phyloP scores from a whole-genome alignment of 257 asterid species.

The Nicotiana otophora region DNA sequence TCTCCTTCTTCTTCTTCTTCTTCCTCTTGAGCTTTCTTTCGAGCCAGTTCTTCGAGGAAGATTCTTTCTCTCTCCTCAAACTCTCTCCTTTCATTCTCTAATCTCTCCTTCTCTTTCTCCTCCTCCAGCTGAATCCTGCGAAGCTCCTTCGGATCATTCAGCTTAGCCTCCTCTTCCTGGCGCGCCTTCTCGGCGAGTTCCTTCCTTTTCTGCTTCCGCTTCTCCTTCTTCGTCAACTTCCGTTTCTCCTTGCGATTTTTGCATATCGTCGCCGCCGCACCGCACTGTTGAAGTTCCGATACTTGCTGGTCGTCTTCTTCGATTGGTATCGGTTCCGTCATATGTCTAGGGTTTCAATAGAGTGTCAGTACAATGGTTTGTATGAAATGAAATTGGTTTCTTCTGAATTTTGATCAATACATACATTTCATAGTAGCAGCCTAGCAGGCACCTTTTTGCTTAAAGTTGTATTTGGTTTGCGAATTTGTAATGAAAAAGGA shows the following conservation, averaged over 20 bases:
- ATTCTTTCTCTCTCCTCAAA: slow-evolving; percentile 79
- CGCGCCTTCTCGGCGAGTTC: slow-evolving; percentile 72
- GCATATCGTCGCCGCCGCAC: slow-evolving; percentile 16
- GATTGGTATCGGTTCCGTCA: slow-evolving; percentile 20
- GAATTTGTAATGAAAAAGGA: background rate
- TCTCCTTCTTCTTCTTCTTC: slow-evolving; percentile 47
- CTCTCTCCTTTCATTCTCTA: slow-evolving; percentile 56
- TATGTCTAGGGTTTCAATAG: slow-evolving; percentile 8
- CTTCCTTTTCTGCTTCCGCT: slow-evolving; percentile 78
- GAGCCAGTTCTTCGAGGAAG: slow-evolving; percentile 66
- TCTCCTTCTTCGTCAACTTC: slow-evolving; percentile 77
- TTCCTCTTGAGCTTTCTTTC: slow-evolving; percentile 42
- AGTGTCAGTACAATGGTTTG: background rate
- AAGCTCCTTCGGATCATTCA: slow-evolving; percentile 73
- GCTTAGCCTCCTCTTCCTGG: slow-evolving; percentile 58
- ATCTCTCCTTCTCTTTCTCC: slow-evolving; percentile 63
- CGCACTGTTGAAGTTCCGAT: background rate
- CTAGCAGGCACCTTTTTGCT: background rate
- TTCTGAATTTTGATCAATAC: background rate
- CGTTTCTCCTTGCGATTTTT: slow-evolving; percentile 62
- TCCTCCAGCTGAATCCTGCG: slow-evolving; percentile 59
- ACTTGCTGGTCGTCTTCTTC: slow-evolving; percentile 12
- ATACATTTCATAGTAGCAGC: background rate
- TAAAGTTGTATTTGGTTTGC: background rate
- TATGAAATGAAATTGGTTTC: too few relatives aligned